phyloP scores from a whole-genome alignment of 1,284 basidiomycete genomes.

The Polyporus tsugae region DNA sequence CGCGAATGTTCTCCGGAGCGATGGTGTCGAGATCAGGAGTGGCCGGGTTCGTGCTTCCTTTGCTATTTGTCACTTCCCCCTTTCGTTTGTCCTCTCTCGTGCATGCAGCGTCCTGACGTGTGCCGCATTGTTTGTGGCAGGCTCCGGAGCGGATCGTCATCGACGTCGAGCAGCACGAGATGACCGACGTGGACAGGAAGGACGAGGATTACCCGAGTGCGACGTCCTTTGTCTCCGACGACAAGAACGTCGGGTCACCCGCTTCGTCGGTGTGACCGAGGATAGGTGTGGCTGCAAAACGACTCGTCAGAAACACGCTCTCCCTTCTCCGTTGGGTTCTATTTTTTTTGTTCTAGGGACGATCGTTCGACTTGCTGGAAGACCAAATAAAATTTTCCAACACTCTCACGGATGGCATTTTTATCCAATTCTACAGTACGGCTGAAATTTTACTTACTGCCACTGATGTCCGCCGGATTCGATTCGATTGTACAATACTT shows the following conservation, averaged over 20 bases:
- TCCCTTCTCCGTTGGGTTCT: too few relatives aligned
- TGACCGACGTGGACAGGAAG: not conserved
- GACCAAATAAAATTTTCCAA: too few relatives aligned
- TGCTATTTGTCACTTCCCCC: not conserved
- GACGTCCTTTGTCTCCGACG: slow-evolving; percentile 19
- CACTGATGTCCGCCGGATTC: too few relatives aligned
- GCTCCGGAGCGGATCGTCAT: slow-evolving; percentile 6
- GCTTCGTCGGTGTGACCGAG: not conserved
- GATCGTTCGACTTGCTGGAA: too few relatives aligned
- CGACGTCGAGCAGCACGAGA: slow-evolving; percentile 6
- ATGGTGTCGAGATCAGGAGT: not conserved
- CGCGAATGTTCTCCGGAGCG: not conserved
- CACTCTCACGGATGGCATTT: too few relatives aligned
- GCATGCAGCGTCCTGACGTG: not conserved
- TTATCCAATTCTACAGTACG: too few relatives aligned
- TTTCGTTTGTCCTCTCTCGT: not conserved
- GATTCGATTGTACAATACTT: too few relatives aligned
- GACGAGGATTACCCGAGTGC: not conserved
- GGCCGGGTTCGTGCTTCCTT: not conserved
- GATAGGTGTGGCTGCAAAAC: not conserved
- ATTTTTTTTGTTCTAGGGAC: not conserved
- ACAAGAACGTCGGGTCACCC: not conserved
- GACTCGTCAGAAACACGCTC: too few relatives aligned
- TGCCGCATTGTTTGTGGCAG: not conserved
- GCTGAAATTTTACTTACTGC: too few relatives aligned